These are phyloP conservation scores for Macrolepiota albuminosa DNA, from an alignment of 768 basidiomycete species.

Conservation along the genomic window DNA sequence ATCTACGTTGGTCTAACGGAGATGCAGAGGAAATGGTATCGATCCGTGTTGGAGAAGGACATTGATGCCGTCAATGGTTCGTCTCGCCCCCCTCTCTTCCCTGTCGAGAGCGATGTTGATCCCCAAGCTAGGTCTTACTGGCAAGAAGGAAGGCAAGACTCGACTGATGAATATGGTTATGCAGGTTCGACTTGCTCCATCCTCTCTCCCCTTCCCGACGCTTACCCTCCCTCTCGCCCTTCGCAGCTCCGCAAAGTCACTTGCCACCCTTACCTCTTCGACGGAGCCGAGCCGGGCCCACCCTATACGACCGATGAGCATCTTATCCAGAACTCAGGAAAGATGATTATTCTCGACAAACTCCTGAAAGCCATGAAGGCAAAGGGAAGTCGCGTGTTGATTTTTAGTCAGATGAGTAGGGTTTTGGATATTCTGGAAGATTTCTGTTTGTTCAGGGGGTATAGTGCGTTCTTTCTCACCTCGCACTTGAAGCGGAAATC, in stretches of 20 bases:
- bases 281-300: conserved; percentile 97
- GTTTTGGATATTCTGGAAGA: conserved; percentile 97
- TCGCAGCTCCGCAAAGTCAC: conserved; percentile 75
- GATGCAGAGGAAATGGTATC: conserved; percentile 99
- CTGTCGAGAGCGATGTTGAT: neutral
- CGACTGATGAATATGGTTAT: conserved; percentile 98
- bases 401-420: conserved; percentile 99
- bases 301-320: conserved; percentile 99
- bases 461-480: conserved; percentile 53
- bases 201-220: neutral
- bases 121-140: conserved; percentile 60
- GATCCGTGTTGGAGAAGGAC: conserved; percentile 93
- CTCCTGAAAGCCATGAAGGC: conserved; percentile 81
- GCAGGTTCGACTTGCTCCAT: conserved; percentile 56
- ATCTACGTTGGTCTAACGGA: conserved; percentile 96
- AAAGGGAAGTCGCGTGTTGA: conserved; percentile 92
- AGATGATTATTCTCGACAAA: conserved; percentile 98
- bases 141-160: conserved; percentile 99
- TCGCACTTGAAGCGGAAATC: neutral
- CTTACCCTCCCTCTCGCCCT: neutral
- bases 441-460: conserved; percentile 88
- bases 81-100: conserved; percentile 12
- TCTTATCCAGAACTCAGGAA: conserved; percentile 88
- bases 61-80: conserved; percentile 96
- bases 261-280: conserved; percentile 89